Evolutionary conservation across 2,329 filamentous ascomycete genomes (phyloP), one percentile per base, ranked within the genome.

Genomic region (Alternaria sp.): DNA sequence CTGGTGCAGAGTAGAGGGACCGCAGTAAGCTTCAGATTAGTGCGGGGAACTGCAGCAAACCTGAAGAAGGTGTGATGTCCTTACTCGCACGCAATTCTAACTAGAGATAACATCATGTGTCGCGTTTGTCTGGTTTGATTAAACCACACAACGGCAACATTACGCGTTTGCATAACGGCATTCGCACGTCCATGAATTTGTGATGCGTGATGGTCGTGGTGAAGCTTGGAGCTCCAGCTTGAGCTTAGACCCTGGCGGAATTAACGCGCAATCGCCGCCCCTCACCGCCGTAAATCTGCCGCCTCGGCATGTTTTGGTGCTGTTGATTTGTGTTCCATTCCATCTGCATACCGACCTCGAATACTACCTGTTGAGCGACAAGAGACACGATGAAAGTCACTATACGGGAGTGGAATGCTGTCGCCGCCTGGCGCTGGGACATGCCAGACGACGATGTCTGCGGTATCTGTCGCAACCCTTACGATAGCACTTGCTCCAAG

Each of bases 351-450:
- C 48, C 44, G 24, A 37, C 34, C 46, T 40, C 61, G 54, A 56
- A 39, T 17, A 48, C 56, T 14, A 50, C 39, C 28, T 39, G 6
- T 29, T 13, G 28, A 59, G 31, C 31, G 17, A 39, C 29, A 28
- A 34, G 10, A 11, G 39, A 51, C 62, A 63, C 49, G 46, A 99
- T 99, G 95, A 98, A 97, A 80, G 92, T 98, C 81, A 95, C 88
- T 46, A 95, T 98, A 80, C 91, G 90, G 72, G 87, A 92, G 75
- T 98, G 94, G 92, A 90, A 95, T 72, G 91, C 93, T 4, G 92
- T 99, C 62, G 95, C 95, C 17, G 94, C 93, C 54, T 99, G 95
- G 95, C 89, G 92, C 65, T 99, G 95, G 95, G 92, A 98, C 77
- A 91, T 98, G 72, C 93, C 94, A 24, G 93, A 97, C 71, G 94